Evolutionary conservation across 495 filamentous ascomycete species (phyloP).

Genomic region (Xylaria cubensis): DNA sequence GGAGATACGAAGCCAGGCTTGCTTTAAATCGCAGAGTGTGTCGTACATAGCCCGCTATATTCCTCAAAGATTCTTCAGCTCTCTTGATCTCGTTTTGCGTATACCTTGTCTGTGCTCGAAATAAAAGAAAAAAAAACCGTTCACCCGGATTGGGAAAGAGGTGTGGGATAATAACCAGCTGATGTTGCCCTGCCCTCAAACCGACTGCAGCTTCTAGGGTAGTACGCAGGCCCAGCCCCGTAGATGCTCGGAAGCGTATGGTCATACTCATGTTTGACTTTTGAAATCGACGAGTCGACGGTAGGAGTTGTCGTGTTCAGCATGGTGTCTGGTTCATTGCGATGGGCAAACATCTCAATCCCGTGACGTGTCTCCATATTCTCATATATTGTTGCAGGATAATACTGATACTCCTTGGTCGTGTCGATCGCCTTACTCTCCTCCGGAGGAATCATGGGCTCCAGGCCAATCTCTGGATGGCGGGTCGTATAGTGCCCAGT

Average conservation of each 20-base stretch:
- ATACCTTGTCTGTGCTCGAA: not conserved
- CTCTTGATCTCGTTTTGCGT: conserved; percentile 16
- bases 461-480: conserved; percentile 51
- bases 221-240: conserved; percentile 42
- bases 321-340: conserved; percentile 45
- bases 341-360: conserved; percentile 51
- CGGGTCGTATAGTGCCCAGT: conserved; percentile 48
- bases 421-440: conserved; percentile 53
- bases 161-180: conserved; percentile 53
- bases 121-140: not conserved
- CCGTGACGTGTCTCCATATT: conserved; percentile 45
- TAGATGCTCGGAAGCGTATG: conserved; percentile 51
- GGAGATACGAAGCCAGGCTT: conserved; percentile 22
- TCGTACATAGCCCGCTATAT: conserved; percentile 28
- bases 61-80: conserved; percentile 20
- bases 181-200: conserved; percentile 55
- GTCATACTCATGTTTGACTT: conserved; percentile 55
- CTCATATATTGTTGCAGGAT: conserved; percentile 54
- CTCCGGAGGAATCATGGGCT: conserved; percentile 51
- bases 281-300: conserved; percentile 33
- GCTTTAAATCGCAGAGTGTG: conserved; percentile 26
- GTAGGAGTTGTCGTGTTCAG: conserved; percentile 32
- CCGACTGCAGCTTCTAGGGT: conserved; percentile 45
- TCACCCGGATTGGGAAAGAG: conserved; percentile 42
- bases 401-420: conserved; percentile 56